phyloP scores from a whole-genome alignment of 176 grass and related monocot species.

The Oryza punctata region DNA sequence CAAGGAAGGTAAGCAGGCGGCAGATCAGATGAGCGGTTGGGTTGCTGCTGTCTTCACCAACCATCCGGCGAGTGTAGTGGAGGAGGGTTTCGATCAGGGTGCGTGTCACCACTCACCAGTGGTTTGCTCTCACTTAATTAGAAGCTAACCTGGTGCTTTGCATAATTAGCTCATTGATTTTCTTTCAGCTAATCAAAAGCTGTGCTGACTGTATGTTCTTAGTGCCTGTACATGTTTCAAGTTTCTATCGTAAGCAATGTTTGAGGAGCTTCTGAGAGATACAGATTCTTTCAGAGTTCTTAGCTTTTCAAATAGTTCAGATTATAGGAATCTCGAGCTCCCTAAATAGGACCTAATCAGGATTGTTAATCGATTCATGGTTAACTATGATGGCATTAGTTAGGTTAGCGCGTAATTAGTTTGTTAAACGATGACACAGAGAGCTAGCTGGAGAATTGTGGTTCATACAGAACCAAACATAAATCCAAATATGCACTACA shows the following conservation, averaged over 20 bases:
- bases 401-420: no score
- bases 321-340: no score
- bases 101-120: neutral
- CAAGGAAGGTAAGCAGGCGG: conserved; percentile 10
- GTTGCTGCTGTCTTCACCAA: conserved; percentile 37
- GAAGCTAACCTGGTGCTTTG: neutral
- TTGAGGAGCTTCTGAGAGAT: no score
- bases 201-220: neutral
- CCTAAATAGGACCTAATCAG: no score
- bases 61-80: conserved; percentile 3
- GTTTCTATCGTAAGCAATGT: no score
- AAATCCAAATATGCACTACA: neutral
- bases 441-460: no score
- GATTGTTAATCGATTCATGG: no score
- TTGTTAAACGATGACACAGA: no score
- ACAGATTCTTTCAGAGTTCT: no score
- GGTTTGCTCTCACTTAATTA: neutral
- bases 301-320: no score
- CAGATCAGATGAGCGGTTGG: conserved; percentile 18
- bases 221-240: no score
- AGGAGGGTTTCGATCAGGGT: neutral
- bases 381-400: no score
- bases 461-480: neutral
- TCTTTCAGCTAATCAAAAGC: conserved; percentile 12
- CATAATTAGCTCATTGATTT: conserved; percentile 8